Conservation (phyloP, 108 stramenopile species). For the Nitzschia putrida region DNA sequence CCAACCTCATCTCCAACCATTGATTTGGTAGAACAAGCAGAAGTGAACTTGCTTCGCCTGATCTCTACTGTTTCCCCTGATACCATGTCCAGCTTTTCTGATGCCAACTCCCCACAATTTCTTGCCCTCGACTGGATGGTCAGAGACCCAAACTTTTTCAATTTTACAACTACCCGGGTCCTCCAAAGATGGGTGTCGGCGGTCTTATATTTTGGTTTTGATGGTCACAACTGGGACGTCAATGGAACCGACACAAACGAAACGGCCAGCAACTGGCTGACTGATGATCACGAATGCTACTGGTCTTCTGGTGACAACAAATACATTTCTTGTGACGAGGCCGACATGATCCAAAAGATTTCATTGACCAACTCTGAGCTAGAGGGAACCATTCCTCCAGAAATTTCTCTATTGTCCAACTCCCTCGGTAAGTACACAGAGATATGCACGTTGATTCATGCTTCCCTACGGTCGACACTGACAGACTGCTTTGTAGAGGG, state of each 20-base stretch:
- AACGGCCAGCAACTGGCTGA: constrained; percentile 20
- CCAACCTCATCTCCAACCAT: not conserved
- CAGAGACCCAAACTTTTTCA: constrained; percentile 21
- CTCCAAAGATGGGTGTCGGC: constrained; percentile 54
- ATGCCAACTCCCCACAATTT: constrained; percentile 23
- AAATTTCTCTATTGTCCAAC: constrained; percentile 28
- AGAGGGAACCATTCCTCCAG: constrained; percentile 50
- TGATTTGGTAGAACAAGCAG: constrained; percentile 3
- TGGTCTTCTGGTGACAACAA: constrained; percentile 38
- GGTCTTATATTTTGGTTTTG: constrained; percentile 54
- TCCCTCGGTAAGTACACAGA: constrained; percentile 24
- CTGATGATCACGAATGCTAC: constrained; percentile 49
- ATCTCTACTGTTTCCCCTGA: constrained; percentile 5
- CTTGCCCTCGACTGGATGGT: constrained; percentile 27
- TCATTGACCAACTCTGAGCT: constrained; percentile 43
- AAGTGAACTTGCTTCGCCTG: not conserved
- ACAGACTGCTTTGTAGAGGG: constrained; percentile 2
- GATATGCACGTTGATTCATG: not conserved
- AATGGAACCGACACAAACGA: not conserved
- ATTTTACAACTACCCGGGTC: constrained; percentile 13
- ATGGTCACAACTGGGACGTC: constrained; percentile 44
- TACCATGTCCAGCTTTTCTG: not conserved
- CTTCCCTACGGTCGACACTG: not conserved
- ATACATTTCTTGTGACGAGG: constrained; percentile 38
- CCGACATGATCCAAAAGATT: constrained; percentile 11